phyloP scores from a whole-genome alignment of 345 rosid species.

The Boechera divaricarpa region DNA sequence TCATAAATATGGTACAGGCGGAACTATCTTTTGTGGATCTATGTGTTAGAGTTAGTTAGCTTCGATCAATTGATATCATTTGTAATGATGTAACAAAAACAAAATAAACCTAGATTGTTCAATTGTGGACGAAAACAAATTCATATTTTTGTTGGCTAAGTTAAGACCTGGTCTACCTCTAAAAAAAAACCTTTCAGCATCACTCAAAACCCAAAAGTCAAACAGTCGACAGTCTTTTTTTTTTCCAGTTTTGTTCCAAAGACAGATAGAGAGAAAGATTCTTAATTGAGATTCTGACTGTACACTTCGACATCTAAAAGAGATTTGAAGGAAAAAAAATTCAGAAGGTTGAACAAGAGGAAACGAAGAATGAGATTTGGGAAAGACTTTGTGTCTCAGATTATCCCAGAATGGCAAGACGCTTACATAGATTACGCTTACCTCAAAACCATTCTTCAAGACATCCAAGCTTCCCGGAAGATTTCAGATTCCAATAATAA shows the following conservation, averaged over 20 bases:
- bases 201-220: slow-evolving; percentile 35
- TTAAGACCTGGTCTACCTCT: background rate
- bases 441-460: slow-evolving; percentile 62
- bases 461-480: slow-evolving; percentile 45
- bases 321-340: background rate
- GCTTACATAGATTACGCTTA: slow-evolving; percentile 75
- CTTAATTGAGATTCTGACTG: slow-evolving; percentile 15
- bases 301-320: background rate
- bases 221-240: background rate
- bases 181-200: background rate
- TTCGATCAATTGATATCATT: no score
- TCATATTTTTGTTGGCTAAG: background rate
- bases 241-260: slow-evolving; percentile 1
- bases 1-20: no score
- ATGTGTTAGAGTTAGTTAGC: no score
- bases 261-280: background rate
- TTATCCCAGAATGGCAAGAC: slow-evolving; percentile 83
- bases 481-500: slow-evolving; percentile 37
- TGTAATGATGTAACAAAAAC: no score
- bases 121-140: background rate
- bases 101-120: background rate
- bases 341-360: background rate
- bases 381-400: slow-evolving; percentile 65
- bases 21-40: no score
- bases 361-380: slow-evolving; percentile 70